These are phyloP conservation scores for Penicillium sp. DNA, from an alignment of 2,329 filamentous ascomycete species.

Conservation along the genomic window DNA sequence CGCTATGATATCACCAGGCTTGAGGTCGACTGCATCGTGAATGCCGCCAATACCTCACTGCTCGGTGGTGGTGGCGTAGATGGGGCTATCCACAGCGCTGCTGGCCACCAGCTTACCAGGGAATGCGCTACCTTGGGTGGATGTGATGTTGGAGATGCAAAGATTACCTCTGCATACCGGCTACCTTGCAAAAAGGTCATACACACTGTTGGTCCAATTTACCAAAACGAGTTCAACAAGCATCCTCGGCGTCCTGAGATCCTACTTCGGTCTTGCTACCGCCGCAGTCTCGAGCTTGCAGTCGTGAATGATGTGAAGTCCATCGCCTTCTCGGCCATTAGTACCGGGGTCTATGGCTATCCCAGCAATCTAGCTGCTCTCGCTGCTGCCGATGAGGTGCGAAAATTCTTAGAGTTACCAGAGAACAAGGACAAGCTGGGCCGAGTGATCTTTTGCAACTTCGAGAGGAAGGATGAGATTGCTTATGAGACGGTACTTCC, in stretches of 20 bases:
- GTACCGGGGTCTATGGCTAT: slow-evolving; percentile 89
- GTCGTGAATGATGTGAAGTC: slow-evolving; percentile 66
- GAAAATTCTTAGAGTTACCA: slow-evolving; percentile 55
- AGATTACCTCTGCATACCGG: slow-evolving; percentile 77
- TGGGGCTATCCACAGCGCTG: slow-evolving; percentile 82
- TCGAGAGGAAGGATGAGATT: slow-evolving; percentile 73
- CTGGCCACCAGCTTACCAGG: slow-evolving; percentile 67
- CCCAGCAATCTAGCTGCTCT: slow-evolving; percentile 72
- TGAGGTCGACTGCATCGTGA: slow-evolving; percentile 80
- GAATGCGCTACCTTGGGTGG: slow-evolving; percentile 75
- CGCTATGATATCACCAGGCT: slow-evolving; percentile 82
- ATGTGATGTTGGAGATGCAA: slow-evolving; percentile 77
- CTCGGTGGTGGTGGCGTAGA: slow-evolving; percentile 90
- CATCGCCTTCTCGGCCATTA: slow-evolving; percentile 82
- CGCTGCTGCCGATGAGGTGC: slow-evolving; percentile 68
- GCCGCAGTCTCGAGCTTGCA: slow-evolving; percentile 71
- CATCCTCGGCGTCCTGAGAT: slow-evolving; percentile 41
- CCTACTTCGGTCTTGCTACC: slow-evolving; percentile 69
- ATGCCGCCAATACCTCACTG: slow-evolving; percentile 81
- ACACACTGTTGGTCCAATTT: slow-evolving; percentile 88
- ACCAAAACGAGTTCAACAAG: slow-evolving; percentile 49
- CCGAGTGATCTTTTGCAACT: slow-evolving; percentile 82
- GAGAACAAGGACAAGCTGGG: slow-evolving; percentile 58
- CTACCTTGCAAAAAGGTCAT: slow-evolving; percentile 80
- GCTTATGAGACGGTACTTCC: slow-evolving; percentile 73